Percentiles rank a stretch among this genome's conserved stretches.
phyloP scores from a whole-genome alignment of 345 rosid genomes.

The Rhodomyrtus tomentosa region DNA sequence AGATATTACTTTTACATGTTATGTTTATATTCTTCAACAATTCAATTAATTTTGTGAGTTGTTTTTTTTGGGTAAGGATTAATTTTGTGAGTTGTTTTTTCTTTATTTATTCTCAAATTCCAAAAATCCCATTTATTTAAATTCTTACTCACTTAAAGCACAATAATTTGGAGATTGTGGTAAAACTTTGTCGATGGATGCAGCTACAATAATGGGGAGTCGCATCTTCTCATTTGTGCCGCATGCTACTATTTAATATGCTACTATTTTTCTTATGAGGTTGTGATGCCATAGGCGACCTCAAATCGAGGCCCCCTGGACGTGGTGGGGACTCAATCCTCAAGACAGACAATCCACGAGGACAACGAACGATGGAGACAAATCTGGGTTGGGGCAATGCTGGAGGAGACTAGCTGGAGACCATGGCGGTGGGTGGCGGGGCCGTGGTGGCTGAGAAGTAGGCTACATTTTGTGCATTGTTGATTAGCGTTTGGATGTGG shows the following conservation, averaged over 20 bases:
- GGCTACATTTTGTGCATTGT: not conserved
- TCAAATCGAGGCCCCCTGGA: not conserved
- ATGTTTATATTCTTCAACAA: not conserved
- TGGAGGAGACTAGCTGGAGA: not conserved
- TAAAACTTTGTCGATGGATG: not conserved
- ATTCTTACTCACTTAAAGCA: not conserved
- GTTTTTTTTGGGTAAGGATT: not conserved
- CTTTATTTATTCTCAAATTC: not conserved
- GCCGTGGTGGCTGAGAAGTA: not conserved
- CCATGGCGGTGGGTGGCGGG: not conserved
- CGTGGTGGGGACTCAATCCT: not conserved
- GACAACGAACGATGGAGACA: not conserved
- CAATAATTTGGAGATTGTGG: not conserved
- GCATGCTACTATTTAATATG: not conserved
- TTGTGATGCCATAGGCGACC: not conserved
- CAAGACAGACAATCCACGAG: not conserved
- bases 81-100: not conserved
- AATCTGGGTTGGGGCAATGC: not conserved
- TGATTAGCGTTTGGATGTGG: not conserved
- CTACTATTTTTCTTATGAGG: not conserved
- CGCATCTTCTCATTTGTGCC: not conserved
- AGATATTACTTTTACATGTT: not conserved
- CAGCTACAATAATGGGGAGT: not conserved
- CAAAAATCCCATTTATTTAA: not conserved
- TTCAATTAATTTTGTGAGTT: not conserved